Percentiles rank a stretch among this genome's conserved stretches.
Conservation (phyloP, 176 grass and related monocot species). For the Coix lacrymajobi region DNA sequence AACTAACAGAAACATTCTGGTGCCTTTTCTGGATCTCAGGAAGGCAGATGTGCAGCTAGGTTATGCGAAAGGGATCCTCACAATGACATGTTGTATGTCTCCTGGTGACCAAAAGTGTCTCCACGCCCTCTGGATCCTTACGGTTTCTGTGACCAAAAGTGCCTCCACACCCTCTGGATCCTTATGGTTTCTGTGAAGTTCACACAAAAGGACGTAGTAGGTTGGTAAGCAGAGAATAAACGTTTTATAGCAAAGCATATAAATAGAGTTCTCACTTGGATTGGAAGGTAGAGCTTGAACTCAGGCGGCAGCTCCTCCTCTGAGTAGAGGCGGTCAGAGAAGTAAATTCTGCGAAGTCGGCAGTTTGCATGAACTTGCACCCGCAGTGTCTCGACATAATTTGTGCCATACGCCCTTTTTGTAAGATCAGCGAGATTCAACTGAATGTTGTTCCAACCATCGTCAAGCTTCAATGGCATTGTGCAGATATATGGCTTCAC, state of each 20-base stretch:
- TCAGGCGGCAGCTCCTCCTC: slow-evolving; percentile 91
- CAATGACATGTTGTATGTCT: background rate
- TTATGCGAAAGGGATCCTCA: background rate
- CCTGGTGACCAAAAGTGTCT: background rate
- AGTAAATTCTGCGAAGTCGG: slow-evolving; percentile 76
- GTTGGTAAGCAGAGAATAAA: background rate
- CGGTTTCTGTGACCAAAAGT: background rate
- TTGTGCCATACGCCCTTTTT: slow-evolving; percentile 79
- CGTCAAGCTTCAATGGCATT: slow-evolving; percentile 77
- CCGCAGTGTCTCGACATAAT: slow-evolving; percentile 81
- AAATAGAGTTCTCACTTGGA: slow-evolving; percentile 44
- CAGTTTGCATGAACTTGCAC: slow-evolving; percentile 97
- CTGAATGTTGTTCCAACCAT: slow-evolving; percentile 94
- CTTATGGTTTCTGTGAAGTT: slow-evolving; percentile 32
- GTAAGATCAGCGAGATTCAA: slow-evolving; percentile 81
- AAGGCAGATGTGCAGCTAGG: background rate
- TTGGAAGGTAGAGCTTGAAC: slow-evolving; percentile 92
- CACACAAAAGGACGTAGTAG: background rate
- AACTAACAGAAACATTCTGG: background rate
- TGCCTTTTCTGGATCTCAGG: background rate
- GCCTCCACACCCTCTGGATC: background rate
- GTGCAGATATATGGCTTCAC: slow-evolving; percentile 95
- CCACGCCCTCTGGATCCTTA: background rate
- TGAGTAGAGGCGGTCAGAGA: slow-evolving; percentile 81
- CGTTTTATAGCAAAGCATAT: background rate